Evolutionary conservation across 805 yeast species (phyloP), one percentile per base, ranked within the genome.

Genomic region (Candida corydali): DNA sequence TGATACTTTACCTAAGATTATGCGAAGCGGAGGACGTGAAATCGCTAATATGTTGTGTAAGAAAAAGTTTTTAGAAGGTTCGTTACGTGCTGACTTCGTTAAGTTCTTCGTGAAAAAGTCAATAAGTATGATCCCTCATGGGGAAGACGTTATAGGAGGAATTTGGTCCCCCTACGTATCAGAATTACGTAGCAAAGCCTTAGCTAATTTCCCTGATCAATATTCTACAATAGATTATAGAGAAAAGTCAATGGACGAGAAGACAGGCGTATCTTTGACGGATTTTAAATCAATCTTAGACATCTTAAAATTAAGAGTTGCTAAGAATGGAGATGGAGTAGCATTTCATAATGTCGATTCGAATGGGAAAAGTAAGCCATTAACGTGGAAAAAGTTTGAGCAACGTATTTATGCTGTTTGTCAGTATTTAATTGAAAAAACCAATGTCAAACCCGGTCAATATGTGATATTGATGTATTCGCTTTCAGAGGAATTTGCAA

Each of bases 31-130:
- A 16, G 82, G 96, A 7, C 70, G 86, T 15, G 98, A 93, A 49
- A 83, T 93, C 44, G 98, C 98, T 0, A 93, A 89, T 48, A 86
- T 80, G 83, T 73, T 80, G 50, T 87, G 85, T 60, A 86, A 81
- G 51, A 76, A 80, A 45, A 74, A 77, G 46, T 88, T 88, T 53
- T 67, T 80, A 28, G 83, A 79, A 45, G 98, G 98, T 2, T 68
- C 74, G n/a, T 62, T 93, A 16, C 70, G 76, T n/a, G 80, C 95
- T 0, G 80, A 76, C 18, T 89, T 78, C 58, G 87, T 88, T 36
- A 87, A 86, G 52, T 93, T 88, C 53, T 81, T 82, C 42, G 70
- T 83, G 17, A 64, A 75, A 19, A 73, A 74, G 34, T 76, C 88
- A 0, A 62, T 87, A 7, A 70, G 80, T 34, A 72, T 77, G 51